phyloP scores from a whole-genome alignment of 2,329 filamentous ascomycete genomes.

The Exserohilum turcica region DNA sequence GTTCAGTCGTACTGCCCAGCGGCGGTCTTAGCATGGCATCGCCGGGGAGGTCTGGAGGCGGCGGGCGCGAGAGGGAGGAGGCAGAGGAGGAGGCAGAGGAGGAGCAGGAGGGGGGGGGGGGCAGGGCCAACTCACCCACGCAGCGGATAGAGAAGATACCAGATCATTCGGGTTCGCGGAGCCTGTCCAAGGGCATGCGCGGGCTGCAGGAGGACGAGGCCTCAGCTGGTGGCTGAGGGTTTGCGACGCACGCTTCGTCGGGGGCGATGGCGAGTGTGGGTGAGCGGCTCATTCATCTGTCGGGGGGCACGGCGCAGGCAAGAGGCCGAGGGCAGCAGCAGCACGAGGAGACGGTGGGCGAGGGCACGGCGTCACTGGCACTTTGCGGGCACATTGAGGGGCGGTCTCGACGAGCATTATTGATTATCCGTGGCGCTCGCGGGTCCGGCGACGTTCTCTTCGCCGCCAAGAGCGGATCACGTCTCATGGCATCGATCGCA shows the following conservation, averaged over 20 bases:
- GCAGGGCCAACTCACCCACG: conserved; percentile 65
- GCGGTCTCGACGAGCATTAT: conserved; percentile 29
- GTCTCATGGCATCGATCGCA: conserved; percentile 17
- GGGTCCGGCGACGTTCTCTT: conserved; percentile 23
- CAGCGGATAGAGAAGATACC: conserved; percentile 77
- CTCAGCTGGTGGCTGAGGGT: conserved; percentile 27
- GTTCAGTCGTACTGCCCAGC: conserved; percentile 69
- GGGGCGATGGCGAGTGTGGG: conserved; percentile 24
- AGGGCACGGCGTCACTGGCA: conserved; percentile 23
- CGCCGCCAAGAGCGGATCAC: conserved; percentile 20
- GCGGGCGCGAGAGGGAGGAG: background rate
- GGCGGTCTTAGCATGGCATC: conserved; percentile 20
- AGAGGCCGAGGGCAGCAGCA: background rate
- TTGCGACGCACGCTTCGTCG: conserved; percentile 35
- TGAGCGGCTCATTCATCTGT: conserved; percentile 37
- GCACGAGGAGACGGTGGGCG: conserved; percentile 10
- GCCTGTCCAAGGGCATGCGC: conserved; percentile 34
- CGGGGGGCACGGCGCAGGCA: conserved; percentile 15
- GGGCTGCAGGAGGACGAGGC: conserved; percentile 7
- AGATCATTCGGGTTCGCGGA: conserved; percentile 62
- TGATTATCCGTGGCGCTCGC: conserved; percentile 33
- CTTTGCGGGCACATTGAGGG: conserved; percentile 19
- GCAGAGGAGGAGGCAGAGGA: background rate
- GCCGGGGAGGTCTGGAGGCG: background rate
- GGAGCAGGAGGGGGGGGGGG: background rate